Evolutionary conservation across 352 stramenopile species (phyloP).

Genomic region (Elongisporangium prolatum): DNA sequence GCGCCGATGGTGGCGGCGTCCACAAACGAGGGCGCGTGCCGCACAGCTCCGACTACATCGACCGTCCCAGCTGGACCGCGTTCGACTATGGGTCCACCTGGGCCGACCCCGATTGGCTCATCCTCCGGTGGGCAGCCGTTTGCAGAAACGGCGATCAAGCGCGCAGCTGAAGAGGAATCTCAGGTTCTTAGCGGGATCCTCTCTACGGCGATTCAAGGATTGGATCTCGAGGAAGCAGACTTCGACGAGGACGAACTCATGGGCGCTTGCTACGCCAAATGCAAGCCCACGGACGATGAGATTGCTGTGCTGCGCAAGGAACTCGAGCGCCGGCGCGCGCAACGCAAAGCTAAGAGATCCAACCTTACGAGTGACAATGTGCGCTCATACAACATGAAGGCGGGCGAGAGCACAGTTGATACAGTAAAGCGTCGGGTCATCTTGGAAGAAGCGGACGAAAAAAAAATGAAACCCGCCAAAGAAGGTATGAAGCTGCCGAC

Average conservation of each 20-base stretch:
- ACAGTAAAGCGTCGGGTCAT: constrained; percentile 3
- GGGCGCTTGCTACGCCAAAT: constrained; percentile 44
- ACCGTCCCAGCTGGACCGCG: background rate
- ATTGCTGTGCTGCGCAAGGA: background rate
- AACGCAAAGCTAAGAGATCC: constrained; percentile 1
- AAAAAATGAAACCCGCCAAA: background rate
- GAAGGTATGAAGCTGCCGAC: constrained; percentile 3
- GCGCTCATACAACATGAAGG: background rate
- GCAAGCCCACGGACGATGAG: constrained; percentile 21
- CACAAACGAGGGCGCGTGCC: background rate
- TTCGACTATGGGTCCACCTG: background rate
- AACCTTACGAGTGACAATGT: constrained; percentile 3
- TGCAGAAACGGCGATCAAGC: background rate
- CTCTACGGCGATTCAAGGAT: background rate
- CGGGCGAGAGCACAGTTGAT: background rate
- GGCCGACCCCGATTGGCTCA: background rate
- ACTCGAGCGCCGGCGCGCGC: constrained; percentile 3
- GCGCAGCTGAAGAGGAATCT: background rate
- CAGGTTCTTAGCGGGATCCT: background rate
- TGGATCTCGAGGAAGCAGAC: constrained; percentile 1
- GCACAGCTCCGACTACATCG: background rate
- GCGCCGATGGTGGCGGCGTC: background rate
- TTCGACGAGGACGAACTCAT: constrained; percentile 9
- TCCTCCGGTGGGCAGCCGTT: background rate
- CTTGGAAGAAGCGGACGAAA: background rate